Evolutionary conservation across 495 filamentous ascomycete genomes (phyloP), one percentile per base, ranked within the genome.

Genomic region (Aspergillus diversus): DNA sequence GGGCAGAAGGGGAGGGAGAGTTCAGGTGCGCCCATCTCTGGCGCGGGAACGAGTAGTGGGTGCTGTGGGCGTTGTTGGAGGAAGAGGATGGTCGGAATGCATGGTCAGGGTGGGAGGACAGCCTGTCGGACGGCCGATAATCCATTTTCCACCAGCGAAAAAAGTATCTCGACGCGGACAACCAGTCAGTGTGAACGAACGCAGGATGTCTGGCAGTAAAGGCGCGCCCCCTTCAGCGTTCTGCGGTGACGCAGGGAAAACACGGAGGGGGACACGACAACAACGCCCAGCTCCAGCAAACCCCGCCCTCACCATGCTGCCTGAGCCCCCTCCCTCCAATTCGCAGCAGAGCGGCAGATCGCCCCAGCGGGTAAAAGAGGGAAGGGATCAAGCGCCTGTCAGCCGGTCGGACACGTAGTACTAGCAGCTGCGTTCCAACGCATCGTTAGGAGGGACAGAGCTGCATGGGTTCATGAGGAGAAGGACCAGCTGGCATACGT

Each of bases 21-120:
- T 63, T 66, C 32, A 64, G 59, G 54, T 71, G 76, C 34, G 75
- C 58, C 72, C 75, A 72, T 64, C 70, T 66, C 57, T 70, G 73
- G 55, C 68, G 71, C 43, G 69, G 43, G 5, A 75, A 65, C 15
- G 75, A 70, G 31, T 43, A 43, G 39, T 43, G 39, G 39, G 39
- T 43, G 39, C 39, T 43, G 39, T 43, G 39, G 39, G 39, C n/a
- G 39, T 11, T 43, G 39, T 15, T 43, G 39, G 77, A 72, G 21
- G 60, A 57, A 7, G 60, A 64, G 35, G 70, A 73, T 54, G 73
- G 64, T 60, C 69, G 70, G 65, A 67, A 66, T 47, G 71, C 60
- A 60, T 76, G 39, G 8, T 15, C 71, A 56, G 66, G 63, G 63
- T 70, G 67, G 55, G 71, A 46, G 62, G 72, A 63, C 52, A 68